Evolutionary conservation across 108 stramenopile species (phyloP).

Genomic region (Nitzschia sp.): DNA sequence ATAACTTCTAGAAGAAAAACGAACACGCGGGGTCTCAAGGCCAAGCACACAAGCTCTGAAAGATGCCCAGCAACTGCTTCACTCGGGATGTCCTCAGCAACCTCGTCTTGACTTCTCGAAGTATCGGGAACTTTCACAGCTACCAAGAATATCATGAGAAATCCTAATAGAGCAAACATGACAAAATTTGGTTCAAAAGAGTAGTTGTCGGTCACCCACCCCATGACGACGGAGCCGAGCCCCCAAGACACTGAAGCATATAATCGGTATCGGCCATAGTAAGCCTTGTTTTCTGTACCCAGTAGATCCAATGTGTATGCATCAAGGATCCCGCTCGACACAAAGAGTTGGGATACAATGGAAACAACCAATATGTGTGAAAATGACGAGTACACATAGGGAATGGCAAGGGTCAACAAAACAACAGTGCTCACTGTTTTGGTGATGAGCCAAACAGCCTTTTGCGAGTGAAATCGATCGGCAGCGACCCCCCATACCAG

Average conservation of each 20-base stretch:
- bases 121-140: conserved; percentile 31
- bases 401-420: conserved; percentile 40
- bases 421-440: conserved; percentile 29
- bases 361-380: conserved; percentile 32
- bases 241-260: conserved; percentile 50
- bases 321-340: conserved; percentile 42
- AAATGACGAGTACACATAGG: conserved; percentile 30
- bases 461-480: conserved; percentile 43
- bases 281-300: conserved; percentile 37
- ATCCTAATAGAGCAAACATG: conserved; percentile 38
- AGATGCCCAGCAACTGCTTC: not conserved
- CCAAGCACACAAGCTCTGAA: conserved; percentile 20
- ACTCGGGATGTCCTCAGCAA: not conserved
- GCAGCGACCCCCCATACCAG: conserved; percentile 40
- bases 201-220: conserved; percentile 47
- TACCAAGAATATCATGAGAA: conserved; percentile 31
- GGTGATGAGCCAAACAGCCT: conserved; percentile 41
- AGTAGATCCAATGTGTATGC: conserved; percentile 45
- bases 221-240: conserved; percentile 50
- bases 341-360: conserved; percentile 37
- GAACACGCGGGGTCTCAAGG: conserved; percentile 27
- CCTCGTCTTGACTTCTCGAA: not conserved
- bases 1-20: conserved; percentile 39
- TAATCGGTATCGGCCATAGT: conserved; percentile 48
- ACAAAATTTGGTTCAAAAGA: conserved; percentile 55